phyloP scores from a whole-genome alignment of 148 eudicot species.

The Camellia granthamiana region DNA sequence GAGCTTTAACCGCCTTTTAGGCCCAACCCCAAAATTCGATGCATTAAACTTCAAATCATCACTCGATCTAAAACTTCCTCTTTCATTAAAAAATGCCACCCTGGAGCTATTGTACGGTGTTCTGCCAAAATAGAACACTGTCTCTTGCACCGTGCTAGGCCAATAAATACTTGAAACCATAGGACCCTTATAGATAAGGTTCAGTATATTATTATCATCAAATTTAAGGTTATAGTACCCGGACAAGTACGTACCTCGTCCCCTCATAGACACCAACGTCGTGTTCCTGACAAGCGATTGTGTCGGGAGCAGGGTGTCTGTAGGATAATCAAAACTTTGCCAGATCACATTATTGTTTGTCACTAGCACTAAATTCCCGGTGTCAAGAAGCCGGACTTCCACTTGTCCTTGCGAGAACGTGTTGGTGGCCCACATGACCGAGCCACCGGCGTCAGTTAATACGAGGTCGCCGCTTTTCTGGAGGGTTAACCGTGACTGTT shows the following conservation, averaged over 20 bases:
- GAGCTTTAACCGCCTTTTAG: constrained; percentile 13
- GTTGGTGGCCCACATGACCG: constrained; percentile 33
- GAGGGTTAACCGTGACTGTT: constrained; percentile 29
- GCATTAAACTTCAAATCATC: constrained; percentile 18
- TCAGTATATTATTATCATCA: constrained; percentile 11
- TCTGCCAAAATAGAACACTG: neutral
- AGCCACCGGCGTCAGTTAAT: constrained; percentile 34
- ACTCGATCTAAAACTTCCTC: constrained; percentile 16
- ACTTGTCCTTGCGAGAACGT: neutral
- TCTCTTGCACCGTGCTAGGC: neutral
- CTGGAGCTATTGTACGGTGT: constrained; percentile 15
- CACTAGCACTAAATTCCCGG: constrained; percentile 10
- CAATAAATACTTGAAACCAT: constrained; percentile 16
- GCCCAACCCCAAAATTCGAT: constrained; percentile 16
- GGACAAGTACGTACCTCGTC: constrained; percentile 1
- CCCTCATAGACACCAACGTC: constrained; percentile 12
- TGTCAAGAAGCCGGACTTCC: constrained; percentile 9
- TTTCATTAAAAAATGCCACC: neutral
- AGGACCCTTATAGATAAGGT: constrained; percentile 15
- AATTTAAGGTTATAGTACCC: constrained; percentile 16
- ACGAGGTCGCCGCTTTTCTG: constrained; percentile 28
- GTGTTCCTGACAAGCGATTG: constrained; percentile 5
- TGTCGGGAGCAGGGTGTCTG: constrained; percentile 16
- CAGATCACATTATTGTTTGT: neutral
- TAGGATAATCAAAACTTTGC: constrained; percentile 19